A percentile compares a stretch with the other conserved stretches of the same genome.
phyloP scores from a whole-genome alignment of 108 stramenopile genomes.

The Cylindrotheca fusiformis region DNA sequence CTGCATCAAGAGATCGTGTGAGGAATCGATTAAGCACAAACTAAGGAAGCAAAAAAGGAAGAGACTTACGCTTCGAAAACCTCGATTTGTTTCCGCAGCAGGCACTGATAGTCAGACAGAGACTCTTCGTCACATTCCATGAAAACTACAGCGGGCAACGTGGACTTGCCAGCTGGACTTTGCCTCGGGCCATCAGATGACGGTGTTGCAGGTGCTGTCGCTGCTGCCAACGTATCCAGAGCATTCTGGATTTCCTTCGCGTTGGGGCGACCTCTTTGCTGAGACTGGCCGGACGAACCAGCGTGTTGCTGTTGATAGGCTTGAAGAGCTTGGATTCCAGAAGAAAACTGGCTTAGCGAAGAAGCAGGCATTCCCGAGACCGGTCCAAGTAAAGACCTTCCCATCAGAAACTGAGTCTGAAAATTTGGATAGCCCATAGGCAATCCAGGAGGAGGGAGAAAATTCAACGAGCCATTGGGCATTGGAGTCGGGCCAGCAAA shows the following conservation, averaged over 20 bases:
- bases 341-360: not conserved
- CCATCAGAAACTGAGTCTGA: not conserved
- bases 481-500: not conserved
- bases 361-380: not conserved
- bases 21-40: too few relatives aligned
- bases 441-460: too few relatives aligned
- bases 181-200: not conserved
- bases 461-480: not conserved
- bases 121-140: constrained; percentile 53
- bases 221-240: not conserved
- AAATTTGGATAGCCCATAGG: too few relatives aligned
- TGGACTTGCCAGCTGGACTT: not conserved
- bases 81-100: constrained; percentile 60
- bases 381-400: not conserved
- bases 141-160: constrained; percentile 11
- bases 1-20: not conserved
- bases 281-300: not conserved
- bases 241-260: not conserved
- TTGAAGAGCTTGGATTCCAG: not conserved
- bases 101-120: constrained; percentile 57
- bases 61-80: constrained; percentile 39
- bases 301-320: too few relatives aligned
- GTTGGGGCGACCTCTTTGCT: not conserved
- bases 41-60: not conserved
- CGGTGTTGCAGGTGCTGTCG: not conserved